Evolutionary conservation across 2,329 filamentous ascomycete species (phyloP).

Genomic region (Catunica adiposa): DNA sequence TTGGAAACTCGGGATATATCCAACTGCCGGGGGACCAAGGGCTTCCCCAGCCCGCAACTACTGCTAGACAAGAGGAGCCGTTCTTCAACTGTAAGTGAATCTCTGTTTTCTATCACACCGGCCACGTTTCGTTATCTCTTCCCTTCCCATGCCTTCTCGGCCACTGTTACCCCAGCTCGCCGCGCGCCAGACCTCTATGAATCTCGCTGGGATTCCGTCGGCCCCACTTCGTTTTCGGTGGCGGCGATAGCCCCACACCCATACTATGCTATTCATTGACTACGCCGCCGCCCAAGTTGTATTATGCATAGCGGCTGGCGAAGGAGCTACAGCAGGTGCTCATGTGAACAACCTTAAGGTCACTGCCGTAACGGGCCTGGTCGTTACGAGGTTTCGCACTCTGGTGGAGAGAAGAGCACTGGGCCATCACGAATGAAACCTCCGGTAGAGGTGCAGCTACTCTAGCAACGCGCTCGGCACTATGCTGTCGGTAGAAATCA

Average conservation of each 20-base stretch:
- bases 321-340: slow-evolving; percentile 16
- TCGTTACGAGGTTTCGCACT: not conserved
- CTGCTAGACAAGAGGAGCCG: slow-evolving; percentile 78
- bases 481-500: too few species aligned
- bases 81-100: slow-evolving; percentile 82
- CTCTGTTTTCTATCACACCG: slow-evolving; percentile 2
- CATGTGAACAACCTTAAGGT: slow-evolving; percentile 23
- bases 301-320: slow-evolving; percentile 1
- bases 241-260: too few species aligned
- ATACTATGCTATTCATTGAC: too few species aligned
- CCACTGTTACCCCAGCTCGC: too few species aligned
- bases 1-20: slow-evolving; percentile 72
- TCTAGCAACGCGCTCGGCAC: not conserved
- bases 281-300: too few species aligned
- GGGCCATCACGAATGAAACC: too few species aligned
- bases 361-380: slow-evolving; percentile 6
- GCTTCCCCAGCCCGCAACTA: slow-evolving; percentile 50
- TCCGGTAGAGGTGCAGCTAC: not conserved
- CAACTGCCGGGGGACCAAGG: slow-evolving; percentile 48
- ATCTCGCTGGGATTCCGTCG: too few species aligned
- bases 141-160: too few species aligned
- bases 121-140: slow-evolving; percentile 14
- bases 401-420: not conserved
- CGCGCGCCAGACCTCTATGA: too few species aligned
- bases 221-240: too few species aligned